Evolutionary conservation across 768 basidiomycete species (phyloP), one percentile per base, ranked within the genome.

Genomic region (Sistotremastrum suecicum): DNA sequence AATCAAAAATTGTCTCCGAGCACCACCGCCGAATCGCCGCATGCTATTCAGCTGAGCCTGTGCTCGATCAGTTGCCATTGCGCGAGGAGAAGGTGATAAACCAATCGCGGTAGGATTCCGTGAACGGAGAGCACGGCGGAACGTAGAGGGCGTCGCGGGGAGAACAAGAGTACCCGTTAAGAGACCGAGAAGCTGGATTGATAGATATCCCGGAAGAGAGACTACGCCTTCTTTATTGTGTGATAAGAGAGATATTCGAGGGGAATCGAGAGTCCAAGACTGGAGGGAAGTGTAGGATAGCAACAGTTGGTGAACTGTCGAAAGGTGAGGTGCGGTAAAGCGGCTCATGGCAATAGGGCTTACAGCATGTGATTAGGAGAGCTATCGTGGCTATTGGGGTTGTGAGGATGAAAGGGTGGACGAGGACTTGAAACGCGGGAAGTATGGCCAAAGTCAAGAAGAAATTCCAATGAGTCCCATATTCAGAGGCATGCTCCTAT

Each of bases 381-480:
- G 76, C 88, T 0, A 91, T 51, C 2, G 80, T 48, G 0, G 80
- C 74, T 36, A 83, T 69, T 0, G 83, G 76, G 3, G 80, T 44
- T 20, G 58, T 60, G 9, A 61, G 56, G 39, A 90, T 69, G 33
- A 88, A 29, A 0, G 86, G 84, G 46, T 84, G 80, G 3, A 91
- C 59, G 0, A 76, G 39, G 2, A 80, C 71, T 56, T 88, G 78
- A 8, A 85, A 62, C 3, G 87, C 56, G 0, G 91, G 91, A 4
- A 97, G 58, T 0, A 87, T 53, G 0, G 83, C 89, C 20, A 98
- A 69, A 0, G 95, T 97, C 53, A 98, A 73, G 71, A 99, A 99
- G 64, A 98, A 97, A 59, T 98, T 98, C 95, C 95, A 99, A 55
- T 98, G 94, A 0, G 78, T 76, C 0, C 95, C 95, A 52, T 98